These are phyloP conservation scores for Ophiostoma ulmi DNA, from an alignment of 2,329 filamentous ascomycete species.

Conservation along the genomic window DNA sequence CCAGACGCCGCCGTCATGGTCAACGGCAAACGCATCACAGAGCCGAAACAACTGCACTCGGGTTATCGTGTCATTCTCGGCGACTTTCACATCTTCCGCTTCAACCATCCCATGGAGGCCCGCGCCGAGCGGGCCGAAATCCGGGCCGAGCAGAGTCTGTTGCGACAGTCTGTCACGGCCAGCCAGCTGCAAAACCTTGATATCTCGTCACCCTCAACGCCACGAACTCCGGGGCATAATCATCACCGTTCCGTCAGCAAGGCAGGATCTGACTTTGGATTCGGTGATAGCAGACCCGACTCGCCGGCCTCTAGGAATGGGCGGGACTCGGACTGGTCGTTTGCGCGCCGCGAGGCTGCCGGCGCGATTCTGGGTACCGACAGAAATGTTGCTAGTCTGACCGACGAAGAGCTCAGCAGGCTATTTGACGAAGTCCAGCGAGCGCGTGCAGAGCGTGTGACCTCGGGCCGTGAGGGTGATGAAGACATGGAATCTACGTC, in stretches of 20 bases:
- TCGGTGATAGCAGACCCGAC: conserved; percentile 64
- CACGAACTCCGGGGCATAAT: conserved; percentile 63
- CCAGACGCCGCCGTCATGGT: conserved; percentile 98
- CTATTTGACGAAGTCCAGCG: conserved; percentile 91
- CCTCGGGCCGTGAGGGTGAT: conserved; percentile 66
- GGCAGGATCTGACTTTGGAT: conserved; percentile 63
- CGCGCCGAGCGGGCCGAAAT: conserved; percentile 85
- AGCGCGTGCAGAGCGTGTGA: conserved; percentile 71
- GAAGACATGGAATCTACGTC: conserved; percentile 86
- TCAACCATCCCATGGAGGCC: conserved; percentile 96
- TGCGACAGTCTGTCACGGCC: conserved; percentile 73
- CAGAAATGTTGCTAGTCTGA: conserved; percentile 83
- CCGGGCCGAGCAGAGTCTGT: conserved; percentile 69
- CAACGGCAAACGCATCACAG: conserved; percentile 84
- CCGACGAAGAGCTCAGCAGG: conserved; percentile 88
- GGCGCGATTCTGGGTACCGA: conserved; percentile 83
- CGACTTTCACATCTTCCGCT: conserved; percentile 97
- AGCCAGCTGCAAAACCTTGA: conserved; percentile 58
- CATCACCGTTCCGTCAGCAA: conserved; percentile 81
- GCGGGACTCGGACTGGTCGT: conserved; percentile 88
- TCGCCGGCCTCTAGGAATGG: conserved; percentile 72
- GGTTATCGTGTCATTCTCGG: conserved; percentile 93
- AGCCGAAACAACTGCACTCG: conserved; percentile 78
- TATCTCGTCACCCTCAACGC: conserved; percentile 48
- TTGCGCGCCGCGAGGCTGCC: conserved; percentile 88